Base-by-base conservation (phyloP, 2,329 filamentous ascomycete genomes). In the Neofusicoccum sp. region DNA sequence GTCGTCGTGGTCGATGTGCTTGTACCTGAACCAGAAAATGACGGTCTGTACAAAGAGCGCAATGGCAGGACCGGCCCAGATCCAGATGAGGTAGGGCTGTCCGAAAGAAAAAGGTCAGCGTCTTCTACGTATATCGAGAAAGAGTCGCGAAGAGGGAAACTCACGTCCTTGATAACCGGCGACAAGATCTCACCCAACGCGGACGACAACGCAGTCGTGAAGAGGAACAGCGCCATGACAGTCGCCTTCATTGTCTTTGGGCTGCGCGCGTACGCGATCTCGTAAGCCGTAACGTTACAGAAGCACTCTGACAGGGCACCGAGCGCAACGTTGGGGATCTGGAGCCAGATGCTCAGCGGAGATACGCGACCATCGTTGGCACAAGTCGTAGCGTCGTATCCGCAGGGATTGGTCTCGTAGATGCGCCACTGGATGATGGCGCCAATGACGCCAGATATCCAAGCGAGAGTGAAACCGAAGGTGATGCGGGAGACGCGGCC, bases 401-500 rank as follows among this genome's bases (percentile, higher is more conserved):
- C 77, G 65, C 79, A 81, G 0, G 79, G 78, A 4, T 73, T 75
- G 1, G 72, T 72, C 57, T 76, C 65, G 71, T 83, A 83, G n/a
- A 80, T 72, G 30, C 76, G 72, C 65, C 73, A 74, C 63, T 81
- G 78, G 1, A 80, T 68, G 24, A 80, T 66, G 1, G 76, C 72
- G 51, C 70, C 72, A 38, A 65, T 65, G 9, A 70, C 61, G 41
- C 80, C 78, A 43, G 77, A 77, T 14, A 84, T 59, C 1, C 77
- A 75, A 2, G 82, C 82, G 65, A 86, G 67, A 44, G 72, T 67
- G 61, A 84, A 78, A 34, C 83, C 82, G 3, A 84, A 76, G 2
- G 79, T 80, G 63, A 83, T 81, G 57, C 80, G 79, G 40, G 72
- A 76, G 59, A 82, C 75, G 12, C 78, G 80, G 3, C 80, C 80